Evolutionary conservation across 2,329 filamentous ascomycete genomes (phyloP), one percentile per base, ranked within the genome.

Genomic region (Ceratocystis huliohia): DNA sequence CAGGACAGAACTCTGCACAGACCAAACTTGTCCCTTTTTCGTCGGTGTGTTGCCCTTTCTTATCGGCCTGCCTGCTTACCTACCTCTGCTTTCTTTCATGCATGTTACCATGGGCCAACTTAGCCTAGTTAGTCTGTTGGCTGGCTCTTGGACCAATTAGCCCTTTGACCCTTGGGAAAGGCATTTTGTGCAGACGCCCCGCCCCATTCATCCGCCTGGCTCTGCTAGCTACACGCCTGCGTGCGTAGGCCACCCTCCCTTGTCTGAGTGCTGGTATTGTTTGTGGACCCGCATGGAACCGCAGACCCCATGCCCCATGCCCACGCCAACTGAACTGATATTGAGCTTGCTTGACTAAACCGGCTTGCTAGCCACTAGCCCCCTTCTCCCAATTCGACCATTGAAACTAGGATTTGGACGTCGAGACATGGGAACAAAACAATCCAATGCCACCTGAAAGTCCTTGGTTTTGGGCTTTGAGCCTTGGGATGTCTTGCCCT

Each of bases 241-340:
- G 45, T 20, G 3, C n/a, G 45, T 48, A 48, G 20, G n/a, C 45
- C 50, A 56, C 50, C 50, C 50, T 56, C 50, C 50, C 50, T 5
- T 28, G 20, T 15, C 20, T 56, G 20, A 6, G 45, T 48, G 46
- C 20, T 50, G 33, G 48, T 53, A 28, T 37, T 57, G 53, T 37
- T 37, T 33, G 53, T 57, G 53, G 53, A 17, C 53, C 33, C 53
- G 53, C 53, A 57, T 57, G 53, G 53, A 57, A 37, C 25, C 53
- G 53, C 33, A 28, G 22, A 57, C 25, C 53, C 25, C 25, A 57
- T n/a, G 33, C 33, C 33, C 46, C 46, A 50, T 30, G 53, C 53
- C 53, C 33, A 22, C 17, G 20, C 46, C 17, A 50, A 17, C 46
- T 22, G 20, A 50, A 50, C 46, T 37, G 33, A 37, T 37, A 37